Evolutionary conservation across 495 filamentous ascomycete species (phyloP).

Genomic region (Penicillium cosmopolitanum): DNA sequence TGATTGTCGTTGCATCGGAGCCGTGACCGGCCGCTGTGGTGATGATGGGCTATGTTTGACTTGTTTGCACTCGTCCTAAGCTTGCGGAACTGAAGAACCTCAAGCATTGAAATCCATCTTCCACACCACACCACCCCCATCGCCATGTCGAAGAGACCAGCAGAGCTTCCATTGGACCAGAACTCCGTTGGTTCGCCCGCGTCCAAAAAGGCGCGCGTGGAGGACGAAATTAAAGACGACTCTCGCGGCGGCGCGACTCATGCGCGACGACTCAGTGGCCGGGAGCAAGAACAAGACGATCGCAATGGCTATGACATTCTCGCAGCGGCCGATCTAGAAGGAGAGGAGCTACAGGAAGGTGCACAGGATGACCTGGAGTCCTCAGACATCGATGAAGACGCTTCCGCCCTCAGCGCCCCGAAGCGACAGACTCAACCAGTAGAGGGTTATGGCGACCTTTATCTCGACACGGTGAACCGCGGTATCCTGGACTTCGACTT

Average conservation of each 20-base stretch:
- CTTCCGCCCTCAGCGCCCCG: conserved; percentile 45
- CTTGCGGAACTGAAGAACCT: conserved; percentile 24
- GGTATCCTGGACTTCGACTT: conserved; percentile 91
- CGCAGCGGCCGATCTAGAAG: conserved; percentile 43
- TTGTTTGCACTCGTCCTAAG: conserved; percentile 37
- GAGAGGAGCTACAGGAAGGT: conserved; percentile 45
- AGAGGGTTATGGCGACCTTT: conserved; percentile 92
- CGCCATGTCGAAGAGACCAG: conserved; percentile 76
- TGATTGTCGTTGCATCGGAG: not conserved
- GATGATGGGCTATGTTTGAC: conserved; percentile 31
- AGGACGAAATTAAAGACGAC: conserved; percentile 50
- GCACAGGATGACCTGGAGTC: conserved; percentile 33
- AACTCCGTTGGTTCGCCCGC: conserved; percentile 65
- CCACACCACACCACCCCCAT: conserved; percentile 17
- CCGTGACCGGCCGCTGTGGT: not conserved
- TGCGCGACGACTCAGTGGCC: conserved; percentile 40
- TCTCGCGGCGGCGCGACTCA: conserved; percentile 44
- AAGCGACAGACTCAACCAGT: conserved; percentile 74
- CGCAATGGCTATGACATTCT: conserved; percentile 43
- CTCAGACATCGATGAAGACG: conserved; percentile 44
- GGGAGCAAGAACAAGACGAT: conserved; percentile 37
- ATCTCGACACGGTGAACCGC: conserved; percentile 96
- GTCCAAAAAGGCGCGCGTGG: conserved; percentile 75
- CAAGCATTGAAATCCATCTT: conserved; percentile 14
- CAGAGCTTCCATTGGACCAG: conserved; percentile 75